These are phyloP conservation scores for Sphaerobolus stellatus DNA, from an alignment of 1,284 basidiomycete genomes.

Conservation along the genomic window DNA sequence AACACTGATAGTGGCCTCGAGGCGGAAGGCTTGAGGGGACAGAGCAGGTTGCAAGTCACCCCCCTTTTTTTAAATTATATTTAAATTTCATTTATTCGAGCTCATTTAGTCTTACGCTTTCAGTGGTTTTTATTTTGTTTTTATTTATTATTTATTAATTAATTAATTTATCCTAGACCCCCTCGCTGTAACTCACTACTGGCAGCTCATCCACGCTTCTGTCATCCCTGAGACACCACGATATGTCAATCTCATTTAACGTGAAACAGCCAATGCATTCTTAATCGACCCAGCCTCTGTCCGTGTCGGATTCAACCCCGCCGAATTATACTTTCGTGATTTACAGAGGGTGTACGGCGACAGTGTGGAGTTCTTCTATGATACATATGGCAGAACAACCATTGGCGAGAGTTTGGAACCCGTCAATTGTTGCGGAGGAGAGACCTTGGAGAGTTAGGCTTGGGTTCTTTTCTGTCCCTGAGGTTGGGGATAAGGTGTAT, in stretches of 20 bases:
- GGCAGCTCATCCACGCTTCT: constrained; percentile 47
- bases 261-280: too few species aligned
- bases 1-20: too few species aligned
- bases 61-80: too few species aligned
- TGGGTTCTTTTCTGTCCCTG: constrained; percentile 71
- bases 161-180: too few species aligned
- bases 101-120: too few species aligned
- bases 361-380: constrained; percentile 83
- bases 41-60: too few species aligned
- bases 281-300: constrained; percentile 28
- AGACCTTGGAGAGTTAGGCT: constrained; percentile 80
- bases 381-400: constrained; percentile 74
- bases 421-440: constrained; percentile 39
- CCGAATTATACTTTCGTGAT: constrained; percentile 65
- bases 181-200: constrained; percentile 66
- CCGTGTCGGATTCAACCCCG: constrained; percentile 83
- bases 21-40: too few species aligned
- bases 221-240: constrained; percentile 42
- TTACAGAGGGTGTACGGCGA: constrained; percentile 79
- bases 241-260: constrained; percentile 47
- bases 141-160: too few species aligned
- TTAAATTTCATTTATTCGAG: too few species aligned
- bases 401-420: constrained; percentile 91
- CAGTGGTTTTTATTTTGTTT: too few species aligned
- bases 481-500: constrained; percentile 31